Base-by-base conservation (phyloP, 2,329 filamentous ascomycete species). In the Lasiodiplodia theobromae region DNA sequence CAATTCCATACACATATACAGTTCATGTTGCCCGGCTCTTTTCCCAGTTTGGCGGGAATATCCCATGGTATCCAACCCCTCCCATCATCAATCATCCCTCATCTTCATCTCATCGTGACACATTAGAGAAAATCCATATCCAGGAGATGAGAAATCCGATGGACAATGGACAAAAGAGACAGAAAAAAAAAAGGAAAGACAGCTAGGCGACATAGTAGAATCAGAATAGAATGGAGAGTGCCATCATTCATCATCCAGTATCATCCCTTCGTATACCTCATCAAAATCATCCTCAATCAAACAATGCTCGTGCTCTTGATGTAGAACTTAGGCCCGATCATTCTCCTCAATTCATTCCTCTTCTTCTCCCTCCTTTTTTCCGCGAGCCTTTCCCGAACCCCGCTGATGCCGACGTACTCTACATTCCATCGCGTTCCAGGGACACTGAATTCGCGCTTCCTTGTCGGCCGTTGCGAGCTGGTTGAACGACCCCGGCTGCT, bases 261-360 rank as follows among this genome's bases (percentile, higher is more conserved):
- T 64, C 60, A 40, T 64, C 44, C 16, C 23, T 52, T 66, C 60
- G 21, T 64, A 18, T 52, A 14, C 60, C 60, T 64, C 60, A 38
- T 63, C 58, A 21, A 7, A 54, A 31, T n/a, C n/a, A 44, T 34
- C 18, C 16, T 21, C 38, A 28, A 49, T 52, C 62, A 66, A 12
- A 64, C 60, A 52, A 64, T 64, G 23, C 60, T 64, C 47, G 60
- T 64, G 23, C 53, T 66, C 5, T 66, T 57, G 53, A 56, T 37
- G 23, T 66, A 57, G 21, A 66, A 66, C 21, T 66, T 66, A 18
- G 38, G 53, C 2, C 51, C 51, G 73, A 90, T 89, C 67, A 82
- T 86, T 67, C 82, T 81, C 71, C 87, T 83, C 63, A 89, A 77
- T 69, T 79, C 82, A 70, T 86, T 81, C 69, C 87, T 80, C 69